Conservation (phyloP, 257 asterid species). For the Echium plantagineum region DNA sequence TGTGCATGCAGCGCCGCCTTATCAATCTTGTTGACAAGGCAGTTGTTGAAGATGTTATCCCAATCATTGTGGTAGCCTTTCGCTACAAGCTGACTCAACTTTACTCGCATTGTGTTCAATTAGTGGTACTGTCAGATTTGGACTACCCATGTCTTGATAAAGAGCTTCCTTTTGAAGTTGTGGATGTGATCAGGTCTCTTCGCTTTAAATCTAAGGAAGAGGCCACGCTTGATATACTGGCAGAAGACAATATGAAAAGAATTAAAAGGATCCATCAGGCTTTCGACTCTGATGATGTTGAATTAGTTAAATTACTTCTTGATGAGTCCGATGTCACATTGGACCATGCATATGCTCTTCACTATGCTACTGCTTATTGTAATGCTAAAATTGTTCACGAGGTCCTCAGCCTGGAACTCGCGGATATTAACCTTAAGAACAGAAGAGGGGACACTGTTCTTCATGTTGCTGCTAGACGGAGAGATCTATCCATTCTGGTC, state of each 20-base stretch:
- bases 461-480: conserved; percentile 85
- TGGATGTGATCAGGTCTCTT: conserved; percentile 28
- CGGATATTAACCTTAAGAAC: conserved; percentile 52
- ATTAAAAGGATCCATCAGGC: conserved; percentile 59
- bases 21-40: conserved; percentile 61
- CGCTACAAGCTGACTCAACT: conserved; percentile 42
- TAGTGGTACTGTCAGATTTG: conserved; percentile 53
- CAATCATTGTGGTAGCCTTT: conserved; percentile 54
- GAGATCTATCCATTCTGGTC: conserved; percentile 51
- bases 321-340: conserved; percentile 58
- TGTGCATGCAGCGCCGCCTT: conserved; percentile 56
- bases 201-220: conserved; percentile 31
- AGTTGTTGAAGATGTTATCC: conserved; percentile 61
- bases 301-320: conserved; percentile 47
- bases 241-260: conserved; percentile 34
- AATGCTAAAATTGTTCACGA: conserved; percentile 52
- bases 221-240: conserved; percentile 23
- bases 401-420: conserved; percentile 41
- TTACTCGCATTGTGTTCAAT: conserved; percentile 36
- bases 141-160: conserved; percentile 47
- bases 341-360: conserved; percentile 64
- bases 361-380: conserved; percentile 80
- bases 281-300: conserved; percentile 66
- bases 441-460: conserved; percentile 64
- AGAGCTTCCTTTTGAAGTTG: conserved; percentile 55